Conservation (phyloP, 257 asterid genomes). For the Thymus mandschuricus region DNA sequence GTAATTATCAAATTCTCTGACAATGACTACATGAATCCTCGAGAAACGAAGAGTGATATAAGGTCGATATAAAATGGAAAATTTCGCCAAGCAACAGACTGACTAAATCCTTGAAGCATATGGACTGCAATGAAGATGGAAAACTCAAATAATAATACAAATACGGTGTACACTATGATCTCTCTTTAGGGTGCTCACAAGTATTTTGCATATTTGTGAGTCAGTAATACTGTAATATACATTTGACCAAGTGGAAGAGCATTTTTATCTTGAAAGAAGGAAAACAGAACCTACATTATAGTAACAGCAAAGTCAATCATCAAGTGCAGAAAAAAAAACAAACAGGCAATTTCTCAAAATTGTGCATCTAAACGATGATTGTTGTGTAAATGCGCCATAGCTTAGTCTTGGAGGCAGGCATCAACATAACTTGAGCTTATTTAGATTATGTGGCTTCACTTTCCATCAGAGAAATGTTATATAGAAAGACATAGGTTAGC, state of each 20-base stretch:
- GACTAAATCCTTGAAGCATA: constrained; percentile 10
- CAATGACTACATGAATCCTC: no score
- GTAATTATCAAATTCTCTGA: no score
- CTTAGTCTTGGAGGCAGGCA: constrained; percentile 22
- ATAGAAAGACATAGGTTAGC: constrained; percentile 9
- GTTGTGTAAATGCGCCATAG: constrained; percentile 19
- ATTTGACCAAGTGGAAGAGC: constrained; percentile 3
- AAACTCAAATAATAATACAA: constrained; percentile 2
- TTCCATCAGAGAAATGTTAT: constrained; percentile 22
- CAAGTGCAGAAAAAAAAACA: background rate
- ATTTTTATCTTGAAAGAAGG: background rate
- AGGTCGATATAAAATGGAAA: background rate
- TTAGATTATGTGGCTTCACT: background rate
- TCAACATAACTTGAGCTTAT: constrained; percentile 19
- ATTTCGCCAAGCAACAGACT: background rate
- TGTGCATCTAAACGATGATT: background rate
- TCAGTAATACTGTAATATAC: constrained; percentile 6
- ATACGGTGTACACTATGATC: background rate
- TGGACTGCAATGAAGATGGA: constrained; percentile 14
- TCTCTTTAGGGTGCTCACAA: constrained; percentile 13
- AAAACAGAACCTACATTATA: background rate
- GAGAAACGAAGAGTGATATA: background rate
- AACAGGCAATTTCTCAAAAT: constrained; percentile 21
- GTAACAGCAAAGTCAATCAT: constrained; percentile 22
- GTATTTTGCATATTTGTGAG: background rate